Base-by-base conservation (phyloP, 768 basidiomycete species). In the Gymnopilus dilepis region DNA sequence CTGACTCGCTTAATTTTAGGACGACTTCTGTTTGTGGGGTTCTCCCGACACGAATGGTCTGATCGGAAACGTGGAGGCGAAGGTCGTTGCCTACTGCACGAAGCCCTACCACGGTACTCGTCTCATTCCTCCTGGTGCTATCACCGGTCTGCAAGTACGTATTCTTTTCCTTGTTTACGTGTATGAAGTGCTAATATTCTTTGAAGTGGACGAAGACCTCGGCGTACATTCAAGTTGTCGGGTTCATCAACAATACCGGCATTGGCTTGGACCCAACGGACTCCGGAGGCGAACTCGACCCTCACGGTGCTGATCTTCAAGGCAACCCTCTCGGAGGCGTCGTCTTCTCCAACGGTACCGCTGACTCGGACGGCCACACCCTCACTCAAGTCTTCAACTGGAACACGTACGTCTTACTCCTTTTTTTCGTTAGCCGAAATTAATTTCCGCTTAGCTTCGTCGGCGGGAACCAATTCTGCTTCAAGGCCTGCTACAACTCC, bases 271-370 rank as follows among this genome's bases (percentile, higher is more conserved):
- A 59, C 31, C 50, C 54, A 5, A 58, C 58, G 9, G 65, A 65
- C 22, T 41, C 56, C n/a, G 65, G 65, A 37, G 65, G 65, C 15
- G 65, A 65, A 55, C 65, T 65, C 56, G 89, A 92, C 72, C 85
- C 89, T 15, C 87, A 89, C 64, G 90, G 91, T 59, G 89, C 89
- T 62, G 91, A 92, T 70, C 58, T 77, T 42, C 86, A 88, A 65
- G 92, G 92, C 15, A 94, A 93, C 77, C 90, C 90, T 4, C 78
- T 91, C 31, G 92, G 92, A 63, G 89, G 85, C 50, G 72, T 92
- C 26, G 60, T 91, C 40, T 94, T 82, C 77, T 86, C 90, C 0
- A 87, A 77, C 62, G 81, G 76, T 7, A 88, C 81, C 68, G 74
- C 71, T 51, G 74, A 79, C 15, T 70, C 65, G 52, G 74, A 81